Evolutionary conservation across 306 rosid genomes (phyloP).

Genomic region (Coriaria nepalensis): DNA sequence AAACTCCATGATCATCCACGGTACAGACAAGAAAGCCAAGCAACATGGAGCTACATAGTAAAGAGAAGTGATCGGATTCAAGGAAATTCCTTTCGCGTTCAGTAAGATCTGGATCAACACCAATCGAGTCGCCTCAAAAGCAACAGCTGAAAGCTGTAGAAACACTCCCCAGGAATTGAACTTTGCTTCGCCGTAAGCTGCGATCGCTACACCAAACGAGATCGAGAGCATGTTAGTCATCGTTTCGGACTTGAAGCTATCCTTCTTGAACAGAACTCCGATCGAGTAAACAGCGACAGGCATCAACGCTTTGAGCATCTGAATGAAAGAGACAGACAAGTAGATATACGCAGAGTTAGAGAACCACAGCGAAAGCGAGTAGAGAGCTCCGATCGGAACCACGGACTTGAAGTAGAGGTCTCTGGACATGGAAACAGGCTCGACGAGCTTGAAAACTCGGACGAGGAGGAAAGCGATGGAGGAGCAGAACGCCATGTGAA

Average conservation of each 20-base stretch:
- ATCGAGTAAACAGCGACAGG: slow-evolving; percentile 89
- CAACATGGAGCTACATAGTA: slow-evolving; percentile 96
- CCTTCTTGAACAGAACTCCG: slow-evolving; percentile 54
- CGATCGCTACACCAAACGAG: slow-evolving; percentile 72
- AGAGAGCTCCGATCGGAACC: slow-evolving; percentile 93
- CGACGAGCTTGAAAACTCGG: slow-evolving; percentile 75
- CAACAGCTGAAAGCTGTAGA: slow-evolving; percentile 71
- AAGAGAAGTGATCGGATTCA: slow-evolving; percentile 89
- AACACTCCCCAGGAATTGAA: slow-evolving; percentile 62
- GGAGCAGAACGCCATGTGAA: slow-evolving; percentile 95
- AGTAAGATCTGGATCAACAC: slow-evolving; percentile 81
- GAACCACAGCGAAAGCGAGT: slow-evolving; percentile 84
- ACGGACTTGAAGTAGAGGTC: slow-evolving; percentile 70
- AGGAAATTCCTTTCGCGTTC: slow-evolving; percentile 60
- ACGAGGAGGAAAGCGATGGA: slow-evolving; percentile 70
- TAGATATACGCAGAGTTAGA: slow-evolving; percentile 83
- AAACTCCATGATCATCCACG: slow-evolving; percentile 71
- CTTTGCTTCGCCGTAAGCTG: slow-evolving; percentile 83
- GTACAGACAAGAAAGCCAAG: slow-evolving; percentile 51
- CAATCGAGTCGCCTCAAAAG: slow-evolving; percentile 76
- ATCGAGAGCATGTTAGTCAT: slow-evolving; percentile 87
- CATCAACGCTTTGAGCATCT: slow-evolving; percentile 93
- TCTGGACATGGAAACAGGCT: slow-evolving; percentile 72
- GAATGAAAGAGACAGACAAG: slow-evolving; percentile 86
- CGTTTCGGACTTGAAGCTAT: slow-evolving; percentile 48